Percentiles rank a stretch among this genome's conserved stretches.
Conservation (phyloP, 306 rosid species). For the Quercus engelmannii region DNA sequence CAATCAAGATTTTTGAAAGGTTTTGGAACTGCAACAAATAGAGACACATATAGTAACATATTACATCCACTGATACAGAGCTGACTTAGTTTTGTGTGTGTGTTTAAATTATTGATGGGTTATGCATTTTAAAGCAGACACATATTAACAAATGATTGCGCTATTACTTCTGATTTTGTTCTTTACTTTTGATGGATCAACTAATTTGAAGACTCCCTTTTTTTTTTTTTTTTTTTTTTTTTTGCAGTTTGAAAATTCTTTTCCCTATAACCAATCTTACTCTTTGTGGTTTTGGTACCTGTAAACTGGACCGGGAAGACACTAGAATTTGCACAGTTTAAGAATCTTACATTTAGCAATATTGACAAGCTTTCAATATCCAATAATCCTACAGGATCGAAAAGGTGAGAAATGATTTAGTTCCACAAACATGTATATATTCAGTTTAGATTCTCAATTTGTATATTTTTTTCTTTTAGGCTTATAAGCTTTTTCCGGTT, state of each 20-base stretch:
- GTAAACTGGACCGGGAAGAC: conserved; percentile 67
- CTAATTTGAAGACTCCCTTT: conserved; percentile 6
- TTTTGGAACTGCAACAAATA: neutral
- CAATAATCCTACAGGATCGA: conserved; percentile 70
- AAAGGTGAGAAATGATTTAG: conserved; percentile 34
- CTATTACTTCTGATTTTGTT: conserved; percentile 4
- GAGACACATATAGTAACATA: neutral
- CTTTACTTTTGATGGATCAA: neutral
- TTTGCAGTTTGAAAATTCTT: conserved; percentile 70
- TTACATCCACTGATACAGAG: neutral
- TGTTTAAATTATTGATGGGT: neutral
- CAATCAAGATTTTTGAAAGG: neutral
- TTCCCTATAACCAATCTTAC: conserved; percentile 60
- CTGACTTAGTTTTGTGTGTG: neutral
- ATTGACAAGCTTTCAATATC: conserved; percentile 90
- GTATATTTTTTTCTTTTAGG: neutral
- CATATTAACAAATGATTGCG: neutral
- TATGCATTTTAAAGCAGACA: neutral
- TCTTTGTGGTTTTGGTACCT: conserved; percentile 74
- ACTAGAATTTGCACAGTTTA: conserved; percentile 41
- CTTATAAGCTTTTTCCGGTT: neutral
- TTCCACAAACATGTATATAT: neutral
- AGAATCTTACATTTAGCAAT: conserved; percentile 50
- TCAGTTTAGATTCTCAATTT: neutral
- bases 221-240: neutral